Evolutionary conservation across 495 filamentous ascomycete species (phyloP).

Genomic region (Annulohypoxylon bovei): DNA sequence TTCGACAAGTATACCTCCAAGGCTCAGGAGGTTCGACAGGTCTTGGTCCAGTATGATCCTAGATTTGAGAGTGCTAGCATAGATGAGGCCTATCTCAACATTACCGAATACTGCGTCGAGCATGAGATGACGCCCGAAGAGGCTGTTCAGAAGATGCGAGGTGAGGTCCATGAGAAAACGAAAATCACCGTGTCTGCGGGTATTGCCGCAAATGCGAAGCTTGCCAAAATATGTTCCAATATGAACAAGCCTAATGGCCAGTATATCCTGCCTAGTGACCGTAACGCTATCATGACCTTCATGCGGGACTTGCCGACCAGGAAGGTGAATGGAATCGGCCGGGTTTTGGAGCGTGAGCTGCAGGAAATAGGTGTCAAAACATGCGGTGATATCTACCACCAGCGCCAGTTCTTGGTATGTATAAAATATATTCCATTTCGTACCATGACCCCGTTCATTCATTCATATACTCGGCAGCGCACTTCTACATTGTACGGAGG

Average conservation of each 20-base stretch:
- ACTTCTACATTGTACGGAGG: constrained; percentile 25
- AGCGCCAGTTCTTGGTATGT: constrained; percentile 71
- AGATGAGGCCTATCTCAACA: constrained; percentile 96
- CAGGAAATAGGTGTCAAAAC: constrained; percentile 86
- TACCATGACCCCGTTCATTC: too few species aligned
- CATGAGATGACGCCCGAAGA: constrained; percentile 75
- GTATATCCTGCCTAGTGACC: constrained; percentile 75
- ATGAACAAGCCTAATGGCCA: constrained; percentile 97
- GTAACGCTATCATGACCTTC: constrained; percentile 80
- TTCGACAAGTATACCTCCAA: constrained; percentile 93
- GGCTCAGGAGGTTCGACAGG: constrained; percentile 83
- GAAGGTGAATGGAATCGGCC: constrained; percentile 92
- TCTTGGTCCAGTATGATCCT: constrained; percentile 87
- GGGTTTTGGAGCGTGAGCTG: constrained; percentile 93
- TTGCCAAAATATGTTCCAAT: constrained; percentile 96
- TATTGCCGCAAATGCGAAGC: constrained; percentile 89
- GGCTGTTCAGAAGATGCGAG: constrained; percentile 77
- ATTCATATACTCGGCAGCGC: not conserved
- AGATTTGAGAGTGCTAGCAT: constrained; percentile 92
- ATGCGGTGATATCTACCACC: constrained; percentile 86
- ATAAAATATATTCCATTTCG: not conserved
- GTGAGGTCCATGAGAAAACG: constrained; percentile 77
- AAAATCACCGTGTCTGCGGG: constrained; percentile 93
- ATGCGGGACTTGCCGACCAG: constrained; percentile 84
- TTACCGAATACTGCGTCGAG: constrained; percentile 83